Base-by-base conservation (phyloP, 2,329 filamentous ascomycete species). In the Cercospora janseana region DNA sequence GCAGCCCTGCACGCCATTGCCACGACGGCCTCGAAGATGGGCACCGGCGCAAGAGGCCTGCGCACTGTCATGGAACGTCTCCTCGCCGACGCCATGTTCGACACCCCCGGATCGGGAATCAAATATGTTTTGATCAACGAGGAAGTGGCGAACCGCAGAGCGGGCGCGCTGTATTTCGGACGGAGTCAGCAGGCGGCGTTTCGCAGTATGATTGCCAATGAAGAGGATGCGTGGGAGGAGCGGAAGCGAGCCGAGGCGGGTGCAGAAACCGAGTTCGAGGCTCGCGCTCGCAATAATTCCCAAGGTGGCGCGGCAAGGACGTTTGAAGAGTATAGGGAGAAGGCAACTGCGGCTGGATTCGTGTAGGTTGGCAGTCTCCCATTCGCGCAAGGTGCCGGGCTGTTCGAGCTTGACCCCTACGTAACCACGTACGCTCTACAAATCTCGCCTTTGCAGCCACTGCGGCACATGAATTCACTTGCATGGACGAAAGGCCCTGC, bases 1-100 rank as follows among this genome's bases (percentile, higher is more conserved):
- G 82, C 83, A 5, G 87, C 92, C 0, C 73, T 97, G n/a, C 78
- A 83, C 55, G 87, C 87, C 43, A 83, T 98, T 51, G 92, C 93
- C 3, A 80, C 83, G 54, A 86, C 85, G 21, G 82, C 81, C 2
- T 71, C 77, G 45, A 73, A 73, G 10, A 85, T 85, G 77, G 82
- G 81, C 1, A 96, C 92, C 0, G 93, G 93, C 3, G 75, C 75
- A 2, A 66, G 75, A 21, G 75, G 72, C 2, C 59, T 77, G 13
- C 69, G 72, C 2, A 75, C 73, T 2, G 73, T 77, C 10, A 68
- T 77, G 55, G 75, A 77, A 53, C 64, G 74, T 15, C 53, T 77
- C 34, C 66, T 77, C 4, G 66, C 67, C 42, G 67, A 75, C 54
- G 61, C 64, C 41, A 76, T 76, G 69, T 77, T 74, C 54, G 74